phyloP scores from a whole-genome alignment of 176 grass and related monocot genomes.

The Oryza rufipogon region DNA sequence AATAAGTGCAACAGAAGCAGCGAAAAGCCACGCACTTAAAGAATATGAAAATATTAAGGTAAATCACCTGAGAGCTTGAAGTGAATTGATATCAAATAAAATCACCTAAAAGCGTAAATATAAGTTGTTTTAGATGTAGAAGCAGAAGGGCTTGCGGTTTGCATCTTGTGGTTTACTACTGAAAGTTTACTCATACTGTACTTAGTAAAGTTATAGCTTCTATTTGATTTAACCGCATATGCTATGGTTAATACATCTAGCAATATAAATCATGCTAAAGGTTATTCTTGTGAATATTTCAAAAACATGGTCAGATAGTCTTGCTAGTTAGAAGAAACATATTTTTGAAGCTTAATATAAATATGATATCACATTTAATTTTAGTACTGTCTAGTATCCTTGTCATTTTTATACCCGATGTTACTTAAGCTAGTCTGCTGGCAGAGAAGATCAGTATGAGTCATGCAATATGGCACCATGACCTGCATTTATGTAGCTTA shows the following conservation, averaged over 20 bases:
- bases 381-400: not conserved
- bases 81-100: constrained; percentile 8
- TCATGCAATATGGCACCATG: not conserved
- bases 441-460: constrained; percentile 7
- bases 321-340: not conserved
- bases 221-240: not conserved
- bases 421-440: constrained; percentile 20
- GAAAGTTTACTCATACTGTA: constrained; percentile 26
- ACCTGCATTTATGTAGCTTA: not conserved
- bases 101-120: not conserved
- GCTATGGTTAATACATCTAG: not conserved
- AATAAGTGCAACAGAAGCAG: constrained; percentile 75
- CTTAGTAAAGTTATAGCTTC: not conserved
- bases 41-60: constrained; percentile 95
- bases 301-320: not conserved
- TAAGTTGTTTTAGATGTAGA: not conserved
- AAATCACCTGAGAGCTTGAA: constrained; percentile 16
- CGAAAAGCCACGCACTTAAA: constrained; percentile 69
- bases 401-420: constrained; percentile 1
- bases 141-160: not conserved
- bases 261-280: not conserved
- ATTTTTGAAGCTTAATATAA: constrained; percentile 28
- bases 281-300: constrained; percentile 15
- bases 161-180: constrained; percentile 22
- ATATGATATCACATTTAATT: not conserved